These are phyloP conservation scores for Hypoxylon lienhwacheense DNA, from an alignment of 495 filamentous ascomycete genomes.

Conservation along the genomic window DNA sequence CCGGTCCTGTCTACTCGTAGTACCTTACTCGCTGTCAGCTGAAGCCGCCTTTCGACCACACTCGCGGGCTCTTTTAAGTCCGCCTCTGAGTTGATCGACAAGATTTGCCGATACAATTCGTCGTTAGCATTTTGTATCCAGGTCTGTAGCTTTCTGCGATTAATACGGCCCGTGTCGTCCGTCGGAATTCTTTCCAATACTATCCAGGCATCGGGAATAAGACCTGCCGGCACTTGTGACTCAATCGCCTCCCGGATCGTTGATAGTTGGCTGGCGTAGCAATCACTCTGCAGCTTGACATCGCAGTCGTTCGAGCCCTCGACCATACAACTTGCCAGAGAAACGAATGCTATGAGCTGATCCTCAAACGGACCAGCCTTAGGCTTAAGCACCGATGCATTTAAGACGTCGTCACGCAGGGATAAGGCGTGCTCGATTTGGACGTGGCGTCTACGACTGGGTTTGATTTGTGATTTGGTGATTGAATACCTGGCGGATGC, in stretches of 20 bases:
- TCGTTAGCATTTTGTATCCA: slow-evolving; percentile 55
- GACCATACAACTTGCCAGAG: slow-evolving; percentile 36
- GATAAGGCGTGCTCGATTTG: slow-evolving; percentile 29
- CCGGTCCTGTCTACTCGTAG: slow-evolving; percentile 40
- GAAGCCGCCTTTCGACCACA: slow-evolving; percentile 45
- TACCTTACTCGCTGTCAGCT: slow-evolving; percentile 44
- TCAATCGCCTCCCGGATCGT: slow-evolving; percentile 39
- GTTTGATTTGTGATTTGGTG: slow-evolving; percentile 19
- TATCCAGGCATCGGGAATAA: slow-evolving; percentile 47
- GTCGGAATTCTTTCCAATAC: slow-evolving; percentile 50
- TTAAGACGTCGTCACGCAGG: slow-evolving; percentile 33
- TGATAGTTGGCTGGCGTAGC: slow-evolving; percentile 43
- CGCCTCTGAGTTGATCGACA: slow-evolving; percentile 45
- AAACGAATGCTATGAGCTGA: slow-evolving; percentile 47
- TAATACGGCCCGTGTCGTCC: slow-evolving; percentile 41
- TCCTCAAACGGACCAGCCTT: slow-evolving; percentile 53
- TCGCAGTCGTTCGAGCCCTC: slow-evolving; percentile 33
- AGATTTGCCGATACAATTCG: slow-evolving; percentile 45
- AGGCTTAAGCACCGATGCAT: slow-evolving; percentile 46
- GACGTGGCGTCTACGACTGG: slow-evolving; percentile 23
- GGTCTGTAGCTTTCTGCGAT: slow-evolving; percentile 49
- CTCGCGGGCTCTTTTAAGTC: slow-evolving; percentile 39
- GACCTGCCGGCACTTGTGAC: slow-evolving; percentile 31
- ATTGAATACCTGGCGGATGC: slow-evolving; percentile 18
- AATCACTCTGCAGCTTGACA: slow-evolving; percentile 44